Evolutionary conservation across 2,329 filamentous ascomycete genomes (phyloP).

Genomic region (Thermothelomyces thermophilus): DNA sequence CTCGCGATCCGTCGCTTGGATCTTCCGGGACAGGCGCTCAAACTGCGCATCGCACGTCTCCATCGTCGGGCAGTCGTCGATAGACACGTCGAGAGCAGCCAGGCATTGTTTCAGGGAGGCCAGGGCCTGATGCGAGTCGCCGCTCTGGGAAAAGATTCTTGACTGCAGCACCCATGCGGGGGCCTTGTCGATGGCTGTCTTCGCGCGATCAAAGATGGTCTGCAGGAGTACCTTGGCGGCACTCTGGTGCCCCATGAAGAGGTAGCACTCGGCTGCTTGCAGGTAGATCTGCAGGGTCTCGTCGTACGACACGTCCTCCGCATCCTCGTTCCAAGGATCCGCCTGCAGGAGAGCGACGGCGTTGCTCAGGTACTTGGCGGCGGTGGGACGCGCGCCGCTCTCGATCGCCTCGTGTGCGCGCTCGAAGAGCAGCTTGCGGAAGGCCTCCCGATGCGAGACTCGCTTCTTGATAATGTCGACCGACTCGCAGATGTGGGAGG

Average conservation of each 20-base stretch:
- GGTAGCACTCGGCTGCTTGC: constrained; percentile 73
- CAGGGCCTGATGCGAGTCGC: constrained; percentile 65
- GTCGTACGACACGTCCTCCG: constrained; percentile 71
- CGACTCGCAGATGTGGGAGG: constrained; percentile 74
- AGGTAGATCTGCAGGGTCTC: constrained; percentile 78
- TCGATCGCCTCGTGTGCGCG: constrained; percentile 74
- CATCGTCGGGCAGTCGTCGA: constrained; percentile 61
- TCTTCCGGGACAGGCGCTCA: constrained; percentile 50
- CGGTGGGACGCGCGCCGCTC: constrained; percentile 74
- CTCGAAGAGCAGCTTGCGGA: constrained; percentile 69
- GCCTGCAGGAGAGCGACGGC: constrained; percentile 75
- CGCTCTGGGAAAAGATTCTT: constrained; percentile 67
- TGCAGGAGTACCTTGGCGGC: constrained; percentile 63
- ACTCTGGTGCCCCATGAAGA: constrained; percentile 66
- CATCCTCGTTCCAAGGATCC: constrained; percentile 65
- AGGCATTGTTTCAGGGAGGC: constrained; percentile 65
- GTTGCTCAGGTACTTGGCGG: constrained; percentile 71
- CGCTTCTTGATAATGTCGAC: constrained; percentile 65
- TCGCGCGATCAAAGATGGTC: constrained; percentile 63
- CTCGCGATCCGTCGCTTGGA: constrained; percentile 50
- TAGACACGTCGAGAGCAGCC: constrained; percentile 57
- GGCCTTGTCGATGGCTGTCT: constrained; percentile 69
- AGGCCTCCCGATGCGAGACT: constrained; percentile 55
- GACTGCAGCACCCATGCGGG: constrained; percentile 79
- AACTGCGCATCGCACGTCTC: constrained; percentile 75